These are phyloP conservation scores for Massariosphaeria phaeospora DNA, from an alignment of 495 filamentous ascomycete species.

Conservation along the genomic window DNA sequence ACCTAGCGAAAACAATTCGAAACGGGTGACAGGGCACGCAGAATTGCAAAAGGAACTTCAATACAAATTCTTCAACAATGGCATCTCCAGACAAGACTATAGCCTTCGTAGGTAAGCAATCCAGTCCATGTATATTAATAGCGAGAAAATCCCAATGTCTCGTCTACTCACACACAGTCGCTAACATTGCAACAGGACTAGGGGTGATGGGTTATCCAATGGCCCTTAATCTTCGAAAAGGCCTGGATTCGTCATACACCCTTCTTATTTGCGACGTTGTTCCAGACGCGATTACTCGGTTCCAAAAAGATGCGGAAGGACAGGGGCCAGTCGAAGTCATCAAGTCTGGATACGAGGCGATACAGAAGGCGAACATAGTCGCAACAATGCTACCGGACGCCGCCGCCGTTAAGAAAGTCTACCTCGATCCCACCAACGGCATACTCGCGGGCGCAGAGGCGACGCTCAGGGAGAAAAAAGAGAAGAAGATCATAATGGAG, in stretches of 20 bases:
- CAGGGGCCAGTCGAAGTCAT: conserved; percentile 29
- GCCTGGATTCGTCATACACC: conserved; percentile 14
- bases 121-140: too few species aligned
- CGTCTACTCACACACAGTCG: background rate
- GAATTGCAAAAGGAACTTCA: too few species aligned
- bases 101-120: conserved; percentile 24
- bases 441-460: conserved; percentile 23
- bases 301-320: conserved; percentile 15
- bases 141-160: too few species aligned
- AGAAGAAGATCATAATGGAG: conserved; percentile 32
- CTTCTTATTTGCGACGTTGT: conserved; percentile 31
- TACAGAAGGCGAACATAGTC: conserved; percentile 18
- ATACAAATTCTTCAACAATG: too few species aligned
- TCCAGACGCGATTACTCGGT: conserved; percentile 21
- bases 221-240: conserved; percentile 31
- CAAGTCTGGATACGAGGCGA: conserved; percentile 23
- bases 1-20: too few species aligned
- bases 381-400: conserved; percentile 31
- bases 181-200: conserved; percentile 15
- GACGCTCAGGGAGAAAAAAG: background rate
- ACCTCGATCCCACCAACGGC: conserved; percentile 23
- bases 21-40: too few species aligned
- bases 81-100: conserved; percentile 21
- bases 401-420: conserved; percentile 29
- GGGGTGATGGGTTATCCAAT: conserved; percentile 36